Conservation (phyloP, 768 basidiomycete species). For the Cystofilobasidium macerans region DNA sequence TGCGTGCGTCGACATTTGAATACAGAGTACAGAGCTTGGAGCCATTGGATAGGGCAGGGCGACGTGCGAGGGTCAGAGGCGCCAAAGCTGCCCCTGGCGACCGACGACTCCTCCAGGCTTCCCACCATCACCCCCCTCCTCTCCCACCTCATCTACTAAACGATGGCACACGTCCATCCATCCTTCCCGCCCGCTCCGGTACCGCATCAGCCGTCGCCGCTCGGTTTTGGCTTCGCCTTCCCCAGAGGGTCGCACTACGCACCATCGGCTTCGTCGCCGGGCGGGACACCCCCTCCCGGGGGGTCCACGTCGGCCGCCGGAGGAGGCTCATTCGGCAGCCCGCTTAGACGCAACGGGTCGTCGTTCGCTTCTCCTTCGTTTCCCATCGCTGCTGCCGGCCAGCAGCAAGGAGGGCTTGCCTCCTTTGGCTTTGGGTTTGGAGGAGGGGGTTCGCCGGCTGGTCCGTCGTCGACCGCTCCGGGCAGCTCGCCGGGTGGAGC, state of each 20-base stretch:
- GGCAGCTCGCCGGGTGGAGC: neutral
- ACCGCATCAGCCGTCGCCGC: neutral
- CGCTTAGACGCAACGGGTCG: neutral
- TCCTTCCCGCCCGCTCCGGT: neutral
- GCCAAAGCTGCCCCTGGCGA: too few relatives aligned
- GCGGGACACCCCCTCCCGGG: too few relatives aligned
- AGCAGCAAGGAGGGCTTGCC: too few relatives aligned
- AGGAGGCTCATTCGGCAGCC: conserved; percentile 10
- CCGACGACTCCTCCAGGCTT: neutral
- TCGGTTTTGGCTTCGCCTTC: neutral
- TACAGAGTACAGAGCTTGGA: too few relatives aligned
- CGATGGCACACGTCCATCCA: neutral
- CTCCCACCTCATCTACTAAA: neutral
- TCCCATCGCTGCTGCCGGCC: neutral
- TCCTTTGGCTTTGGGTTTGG: neutral
- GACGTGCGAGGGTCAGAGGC: too few relatives aligned
- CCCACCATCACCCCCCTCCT: neutral
- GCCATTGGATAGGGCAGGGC: too few relatives aligned
- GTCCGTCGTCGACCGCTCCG: neutral
- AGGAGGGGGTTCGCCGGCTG: neutral
- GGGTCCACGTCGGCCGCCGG: neutral
- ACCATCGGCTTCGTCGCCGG: neutral
- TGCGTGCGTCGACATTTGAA: too few relatives aligned
- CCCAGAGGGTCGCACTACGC: neutral
- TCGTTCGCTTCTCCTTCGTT: neutral